phyloP scores from a whole-genome alignment of 2,329 filamentous ascomycete species.

The Phyllosticta ampelicida region DNA sequence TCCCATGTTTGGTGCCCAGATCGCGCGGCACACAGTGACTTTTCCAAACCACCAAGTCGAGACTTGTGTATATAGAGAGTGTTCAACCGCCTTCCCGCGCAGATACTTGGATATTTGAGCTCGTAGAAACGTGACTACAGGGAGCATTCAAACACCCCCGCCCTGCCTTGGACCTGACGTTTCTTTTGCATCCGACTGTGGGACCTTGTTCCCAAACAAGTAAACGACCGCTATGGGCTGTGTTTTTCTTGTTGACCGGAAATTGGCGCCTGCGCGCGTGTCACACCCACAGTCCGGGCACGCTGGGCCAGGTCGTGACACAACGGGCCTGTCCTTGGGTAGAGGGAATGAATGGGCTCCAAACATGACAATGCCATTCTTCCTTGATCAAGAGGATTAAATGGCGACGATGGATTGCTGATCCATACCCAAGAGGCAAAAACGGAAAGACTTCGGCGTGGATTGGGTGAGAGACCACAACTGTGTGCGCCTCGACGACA shows the following conservation, averaged over 20 bases:
- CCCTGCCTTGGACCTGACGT: no score
- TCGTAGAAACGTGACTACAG: no score
- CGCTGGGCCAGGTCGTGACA: background rate
- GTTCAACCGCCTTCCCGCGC: no score
- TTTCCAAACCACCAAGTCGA: no score
- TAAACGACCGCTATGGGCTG: background rate
- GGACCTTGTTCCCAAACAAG: background rate
- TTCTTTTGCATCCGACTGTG: no score
- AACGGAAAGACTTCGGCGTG: background rate
- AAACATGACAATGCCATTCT: background rate
- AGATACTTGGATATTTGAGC: no score
- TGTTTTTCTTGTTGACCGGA: conserved; percentile 8
- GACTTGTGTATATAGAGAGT: no score
- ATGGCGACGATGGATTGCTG: background rate
- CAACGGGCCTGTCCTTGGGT: background rate
- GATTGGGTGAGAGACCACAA: background rate
- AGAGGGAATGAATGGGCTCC: background rate
- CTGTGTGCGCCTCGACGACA: background rate
- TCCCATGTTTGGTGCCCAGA: no score
- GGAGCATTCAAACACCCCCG: no score
- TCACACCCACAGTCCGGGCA: conserved; percentile 3
- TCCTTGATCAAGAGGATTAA: background rate
- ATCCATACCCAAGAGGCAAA: background rate
- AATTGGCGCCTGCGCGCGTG: conserved; percentile 6
- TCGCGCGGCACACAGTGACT: no score